A percentile compares a stretch with the other conserved stretches of the same genome.
Evolutionary conservation across 208 protist species (phyloP).

Genomic region (Acanthamoeba polyphaga): DNA sequence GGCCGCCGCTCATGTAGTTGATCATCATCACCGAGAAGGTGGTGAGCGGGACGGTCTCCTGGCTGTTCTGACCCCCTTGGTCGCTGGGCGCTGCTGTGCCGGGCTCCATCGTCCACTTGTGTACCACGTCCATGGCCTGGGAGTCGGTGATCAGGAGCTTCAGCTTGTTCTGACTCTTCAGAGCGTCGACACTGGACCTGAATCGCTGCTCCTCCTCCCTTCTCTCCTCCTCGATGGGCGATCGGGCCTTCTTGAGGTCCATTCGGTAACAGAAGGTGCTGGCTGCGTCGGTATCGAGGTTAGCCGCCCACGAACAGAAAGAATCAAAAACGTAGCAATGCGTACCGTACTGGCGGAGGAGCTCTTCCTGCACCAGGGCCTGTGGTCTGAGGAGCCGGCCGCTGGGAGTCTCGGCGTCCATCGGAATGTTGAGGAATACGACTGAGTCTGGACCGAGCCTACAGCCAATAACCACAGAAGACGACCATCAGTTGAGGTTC

Average conservation of each 20-base stretch:
- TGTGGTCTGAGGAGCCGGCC: slow-evolving; percentile 82
- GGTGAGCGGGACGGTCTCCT: slow-evolving; percentile 77
- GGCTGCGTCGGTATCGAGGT: neutral
- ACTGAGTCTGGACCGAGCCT: slow-evolving; percentile 74
- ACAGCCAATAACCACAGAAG: neutral
- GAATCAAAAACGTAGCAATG: neutral
- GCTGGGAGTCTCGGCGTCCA: slow-evolving; percentile 85
- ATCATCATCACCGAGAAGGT: slow-evolving; percentile 87
- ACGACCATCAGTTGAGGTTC: neutral
- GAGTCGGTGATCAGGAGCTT: slow-evolving; percentile 86
- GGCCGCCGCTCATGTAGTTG: slow-evolving; percentile 84
- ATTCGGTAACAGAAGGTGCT: slow-evolving; percentile 83
- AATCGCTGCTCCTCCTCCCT: slow-evolving; percentile 78
- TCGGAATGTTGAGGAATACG: slow-evolving; percentile 86
- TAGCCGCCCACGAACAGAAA: too few species aligned
- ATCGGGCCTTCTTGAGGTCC: slow-evolving; percentile 81
- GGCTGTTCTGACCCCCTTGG: neutral
- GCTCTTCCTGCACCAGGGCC: slow-evolving; percentile 81
- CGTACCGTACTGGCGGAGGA: slow-evolving; percentile 78
- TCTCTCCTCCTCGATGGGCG: neutral
- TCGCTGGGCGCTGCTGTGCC: neutral
- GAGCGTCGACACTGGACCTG: neutral
- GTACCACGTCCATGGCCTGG: slow-evolving; percentile 86
- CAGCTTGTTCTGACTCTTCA: neutral
- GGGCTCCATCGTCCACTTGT: slow-evolving; percentile 83